A percentile compares a stretch with the other conserved stretches of the same genome.
Evolutionary conservation across 805 yeast species (phyloP).

Genomic region (Saturnispora gosingensis): DNA sequence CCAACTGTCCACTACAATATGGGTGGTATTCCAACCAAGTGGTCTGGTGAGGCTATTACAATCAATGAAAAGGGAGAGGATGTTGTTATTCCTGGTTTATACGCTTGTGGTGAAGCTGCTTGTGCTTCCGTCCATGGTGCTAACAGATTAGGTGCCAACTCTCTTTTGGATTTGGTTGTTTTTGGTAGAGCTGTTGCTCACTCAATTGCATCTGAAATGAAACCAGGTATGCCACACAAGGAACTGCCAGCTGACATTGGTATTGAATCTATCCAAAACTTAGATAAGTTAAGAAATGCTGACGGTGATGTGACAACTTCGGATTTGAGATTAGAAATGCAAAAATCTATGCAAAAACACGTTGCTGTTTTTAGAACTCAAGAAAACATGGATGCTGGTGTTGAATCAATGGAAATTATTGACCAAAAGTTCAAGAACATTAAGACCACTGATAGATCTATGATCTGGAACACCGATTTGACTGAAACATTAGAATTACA

Average conservation of each 20-base stretch:
- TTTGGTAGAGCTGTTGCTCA: conserved; percentile 98
- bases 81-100: conserved; percentile 81
- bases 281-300: conserved; percentile 82
- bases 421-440: conserved; percentile 68
- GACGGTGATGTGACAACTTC: conserved; percentile 78
- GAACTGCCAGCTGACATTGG: conserved; percentile 83
- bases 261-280: conserved; percentile 78
- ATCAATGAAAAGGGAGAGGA: conserved; percentile 83
- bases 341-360: conserved; percentile 91
- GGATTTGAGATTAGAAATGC: conserved; percentile 85
- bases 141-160: conserved; percentile 97
- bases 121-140: conserved; percentile 99
- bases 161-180: conserved; percentile 90
- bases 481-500: conserved; percentile 94
- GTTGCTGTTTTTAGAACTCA: conserved; percentile 96
- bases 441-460: conserved; percentile 87
- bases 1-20: conserved; percentile 99
- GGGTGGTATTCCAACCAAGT: conserved; percentile 99
- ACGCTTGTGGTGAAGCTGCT: conserved; percentile 98
- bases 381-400: conserved; percentile 87
- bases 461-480: conserved; percentile 98
- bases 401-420: conserved; percentile 60
- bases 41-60: conserved; percentile 90
- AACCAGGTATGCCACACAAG: conserved; percentile 83
- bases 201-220: conserved; percentile 73